Base-by-base conservation (phyloP, 2,329 filamentous ascomycete species). In the Thermothelomyces thermophilus region DNA sequence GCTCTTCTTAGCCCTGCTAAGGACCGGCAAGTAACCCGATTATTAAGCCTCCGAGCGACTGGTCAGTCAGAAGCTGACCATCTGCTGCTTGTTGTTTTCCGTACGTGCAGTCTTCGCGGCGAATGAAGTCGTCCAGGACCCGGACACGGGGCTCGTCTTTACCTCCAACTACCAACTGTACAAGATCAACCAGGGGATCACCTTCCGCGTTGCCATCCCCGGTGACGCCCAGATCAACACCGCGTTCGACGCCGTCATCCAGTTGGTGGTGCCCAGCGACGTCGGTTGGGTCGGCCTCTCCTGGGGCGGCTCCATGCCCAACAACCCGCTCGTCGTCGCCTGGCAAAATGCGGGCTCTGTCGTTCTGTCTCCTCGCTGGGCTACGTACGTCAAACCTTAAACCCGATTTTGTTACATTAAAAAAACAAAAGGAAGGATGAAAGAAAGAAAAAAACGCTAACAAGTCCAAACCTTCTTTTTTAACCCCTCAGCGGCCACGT, bases 211-310 rank as follows among this genome's bases (percentile, higher is more conserved):
- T 1, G 60, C 60, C 2, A 54, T 59, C 9, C 57, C 60, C 1
- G 49, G 45, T 10, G 41, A 41, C 14, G 58, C 48, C 19, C 41
- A 55, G 26, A 46, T 13, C 26, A 41, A 55, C 42, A 45, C 53
- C 2, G 9, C 53, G 4, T 62, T 54, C 37, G 59, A 62, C 16
- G 48, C 51, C 20, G 56, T 62, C 16, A 19, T 62, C 22, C 72
- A 75, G 57, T 66, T 74, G 33, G 62, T 70, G 3, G 67, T 70
- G 2, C 71, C 72, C 8, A 63, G 63, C 30, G 60, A 64, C 3
- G 68, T 73, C 41, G 73, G 72, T 49, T 76, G 73, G 73, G 66
- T 69, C 6, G 73, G 70, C 1, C 63, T 75, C 14, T 67, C 73
- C 10, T 75, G 72, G 71, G 71, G 69, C 31, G 73, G 71, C 4